A percentile compares a stretch with the other conserved stretches of the same genome.
These are phyloP conservation scores for Trichoderma sp. DNA, from an alignment of 2,329 filamentous ascomycete species.

Conservation along the genomic window DNA sequence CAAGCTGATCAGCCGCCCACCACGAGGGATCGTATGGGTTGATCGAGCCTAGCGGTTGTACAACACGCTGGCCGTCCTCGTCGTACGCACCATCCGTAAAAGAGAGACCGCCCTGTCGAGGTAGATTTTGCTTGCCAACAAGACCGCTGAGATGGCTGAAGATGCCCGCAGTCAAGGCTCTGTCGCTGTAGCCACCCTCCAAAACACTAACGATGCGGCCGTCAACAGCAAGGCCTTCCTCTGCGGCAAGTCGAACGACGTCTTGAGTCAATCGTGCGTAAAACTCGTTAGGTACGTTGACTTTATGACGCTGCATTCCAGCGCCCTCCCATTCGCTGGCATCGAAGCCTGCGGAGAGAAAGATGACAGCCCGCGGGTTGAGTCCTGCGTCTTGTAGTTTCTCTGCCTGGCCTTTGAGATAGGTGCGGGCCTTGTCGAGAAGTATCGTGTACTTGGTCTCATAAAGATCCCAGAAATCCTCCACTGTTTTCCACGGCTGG, in stretches of 20 bases:
- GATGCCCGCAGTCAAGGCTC: constrained; percentile 84
- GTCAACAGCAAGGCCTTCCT: constrained; percentile 75
- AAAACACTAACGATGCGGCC: constrained; percentile 90
- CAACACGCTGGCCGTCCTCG: constrained; percentile 33
- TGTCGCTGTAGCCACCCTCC: constrained; percentile 94
- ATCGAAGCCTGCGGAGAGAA: constrained; percentile 94
- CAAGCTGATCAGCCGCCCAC: constrained; percentile 70
- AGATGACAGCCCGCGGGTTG: constrained; percentile 81
- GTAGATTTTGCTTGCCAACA: constrained; percentile 55
- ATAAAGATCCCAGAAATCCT: constrained; percentile 90
- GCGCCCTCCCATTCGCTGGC: constrained; percentile 91
- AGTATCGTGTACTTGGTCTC: constrained; percentile 75
- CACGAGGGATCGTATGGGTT: constrained; percentile 67
- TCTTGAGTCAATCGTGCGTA: constrained; percentile 91
- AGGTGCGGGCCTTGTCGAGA: constrained; percentile 78
- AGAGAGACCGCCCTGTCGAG: constrained; percentile 10
- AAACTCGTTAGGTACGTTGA: constrained; percentile 95
- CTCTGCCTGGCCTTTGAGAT: constrained; percentile 73
- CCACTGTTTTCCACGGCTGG: constrained; percentile 78
- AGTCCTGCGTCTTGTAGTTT: constrained; percentile 63
- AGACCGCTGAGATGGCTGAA: constrained; percentile 89
- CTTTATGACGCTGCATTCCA: constrained; percentile 94
- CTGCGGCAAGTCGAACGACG: constrained; percentile 78
- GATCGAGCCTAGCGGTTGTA: constrained; percentile 35
- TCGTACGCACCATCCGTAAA: constrained; percentile 42